Base-by-base conservation (phyloP, 768 basidiomycete genomes). In the Holtermannia corniformis region DNA sequence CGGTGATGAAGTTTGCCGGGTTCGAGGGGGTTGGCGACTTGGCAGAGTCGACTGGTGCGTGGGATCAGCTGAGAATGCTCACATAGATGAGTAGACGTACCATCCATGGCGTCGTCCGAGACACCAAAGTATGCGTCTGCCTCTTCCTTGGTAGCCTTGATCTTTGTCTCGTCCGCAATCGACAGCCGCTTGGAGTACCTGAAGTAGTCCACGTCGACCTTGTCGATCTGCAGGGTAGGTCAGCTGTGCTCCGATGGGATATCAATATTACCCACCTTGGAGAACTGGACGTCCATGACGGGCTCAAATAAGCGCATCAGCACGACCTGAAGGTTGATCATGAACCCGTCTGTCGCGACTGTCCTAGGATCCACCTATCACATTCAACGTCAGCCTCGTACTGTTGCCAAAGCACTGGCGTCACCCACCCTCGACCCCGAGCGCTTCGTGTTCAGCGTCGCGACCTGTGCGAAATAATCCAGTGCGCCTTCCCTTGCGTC, bases 61-160 rank as follows among this genome's bases (percentile, higher is more conserved):
- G 14, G 16, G 25, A 5, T 16, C 46, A 49, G 3, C n/a, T 25
- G 32, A 37, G 14, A 25, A 55, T 32, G 11, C 21, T 26, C 5
- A 27, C 16, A 13, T 5, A 11, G 20, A 50, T 13, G 47, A n/a
- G 7, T 37, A 7, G 26, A 45, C 54, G 51, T 49, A 56, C 54
- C 56, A 47, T 70, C 71, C 41, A 76, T 59, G 14, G 73, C 64
- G 56, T 73, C 73, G 49, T 81, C 77, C 28, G 27, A 45, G 40
- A 22, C 28, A 41, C 79, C 75, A 43, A 75, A 81, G 83, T 87
- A 95, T 52, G 79, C 75, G 20, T 79, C 76, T 1, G 85, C 87
- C 62, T 97, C 91, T 52, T 89, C 85, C 58, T 82, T 85, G 0
- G 88, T 89, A 0, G 90, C 90, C 61, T 89, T 90, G 59, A 99